Conservation (phyloP, 495 filamentous ascomycete species). For the Cercophora sp. region DNA sequence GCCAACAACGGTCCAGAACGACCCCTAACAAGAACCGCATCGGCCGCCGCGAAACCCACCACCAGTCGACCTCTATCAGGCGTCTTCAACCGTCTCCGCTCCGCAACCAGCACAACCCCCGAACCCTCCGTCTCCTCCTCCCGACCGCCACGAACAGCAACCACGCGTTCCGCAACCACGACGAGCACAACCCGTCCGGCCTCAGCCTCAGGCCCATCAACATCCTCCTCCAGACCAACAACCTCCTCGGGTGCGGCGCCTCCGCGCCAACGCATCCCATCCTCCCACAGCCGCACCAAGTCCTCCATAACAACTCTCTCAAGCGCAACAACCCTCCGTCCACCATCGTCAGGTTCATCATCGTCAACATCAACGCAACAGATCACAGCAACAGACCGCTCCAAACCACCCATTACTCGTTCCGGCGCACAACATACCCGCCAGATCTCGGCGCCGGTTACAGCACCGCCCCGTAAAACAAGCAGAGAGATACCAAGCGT, state of each 20-base stretch:
- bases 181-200: constrained; percentile 6
- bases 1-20: too few relatives aligned
- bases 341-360: constrained; percentile 29
- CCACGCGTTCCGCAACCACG: too few relatives aligned
- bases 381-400: constrained; percentile 20
- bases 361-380: constrained; percentile 22
- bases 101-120: neutral
- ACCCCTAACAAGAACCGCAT: constrained; percentile 11
- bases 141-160: constrained; percentile 7
- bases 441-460: too few relatives aligned
- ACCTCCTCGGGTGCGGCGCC: constrained; percentile 19
- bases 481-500: constrained; percentile 19
- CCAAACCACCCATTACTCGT: constrained; percentile 16
- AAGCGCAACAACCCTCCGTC: constrained; percentile 41
- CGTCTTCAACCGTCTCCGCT: constrained; percentile 6
- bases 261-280: neutral
- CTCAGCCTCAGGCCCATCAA: constrained; percentile 8
- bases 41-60: neutral
- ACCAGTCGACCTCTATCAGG: constrained; percentile 15
- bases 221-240: constrained; percentile 19
- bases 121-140: too few relatives aligned
- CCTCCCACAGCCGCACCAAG: constrained; percentile 28
- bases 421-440: constrained; percentile 2
- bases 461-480: constrained; percentile 1
- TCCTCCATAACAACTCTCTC: constrained; percentile 41